Conservation (phyloP, 2,329 filamentous ascomycete genomes). For the Gaeumannomyces tritici region DNA sequence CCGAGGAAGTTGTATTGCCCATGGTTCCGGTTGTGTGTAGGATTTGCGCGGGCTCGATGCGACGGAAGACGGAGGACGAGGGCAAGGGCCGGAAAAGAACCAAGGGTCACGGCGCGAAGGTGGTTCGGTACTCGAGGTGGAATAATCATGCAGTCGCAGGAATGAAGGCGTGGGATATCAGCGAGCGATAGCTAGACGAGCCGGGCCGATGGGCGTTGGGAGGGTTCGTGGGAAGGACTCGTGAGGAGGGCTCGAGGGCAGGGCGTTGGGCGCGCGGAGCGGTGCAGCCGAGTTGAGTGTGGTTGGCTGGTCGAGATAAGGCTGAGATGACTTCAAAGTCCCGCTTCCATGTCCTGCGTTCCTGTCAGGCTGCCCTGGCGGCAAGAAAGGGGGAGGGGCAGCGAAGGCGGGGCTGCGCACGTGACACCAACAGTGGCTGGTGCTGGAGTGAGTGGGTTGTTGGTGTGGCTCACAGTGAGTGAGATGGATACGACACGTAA, state of each 20-base stretch:
- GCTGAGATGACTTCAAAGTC: background rate
- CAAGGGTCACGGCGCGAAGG: background rate
- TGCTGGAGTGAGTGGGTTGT: background rate
- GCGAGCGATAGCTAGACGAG: background rate
- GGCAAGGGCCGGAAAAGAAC: background rate
- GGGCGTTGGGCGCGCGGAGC: background rate
- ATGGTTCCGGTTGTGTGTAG: conserved; percentile 25
- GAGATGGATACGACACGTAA: too few species aligned
- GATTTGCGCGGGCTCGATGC: background rate
- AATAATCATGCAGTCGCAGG: background rate
- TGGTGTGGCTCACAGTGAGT: background rate
- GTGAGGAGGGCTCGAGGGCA: background rate
- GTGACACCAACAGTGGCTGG: background rate
- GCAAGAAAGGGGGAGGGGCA: background rate
- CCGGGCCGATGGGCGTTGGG: background rate
- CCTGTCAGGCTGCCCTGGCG: background rate
- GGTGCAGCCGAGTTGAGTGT: background rate
- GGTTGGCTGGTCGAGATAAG: background rate
- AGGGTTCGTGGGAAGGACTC: background rate
- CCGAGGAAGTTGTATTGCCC: conserved; percentile 61
- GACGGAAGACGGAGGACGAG: background rate
- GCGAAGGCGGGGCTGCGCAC: background rate
- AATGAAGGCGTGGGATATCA: background rate
- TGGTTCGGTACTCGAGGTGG: background rate
- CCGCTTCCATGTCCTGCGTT: too few species aligned